Percentiles rank a stretch among this genome's conserved stretches.
Conservation (phyloP, 106 monocot species). For the Dendrobium officinale region DNA sequence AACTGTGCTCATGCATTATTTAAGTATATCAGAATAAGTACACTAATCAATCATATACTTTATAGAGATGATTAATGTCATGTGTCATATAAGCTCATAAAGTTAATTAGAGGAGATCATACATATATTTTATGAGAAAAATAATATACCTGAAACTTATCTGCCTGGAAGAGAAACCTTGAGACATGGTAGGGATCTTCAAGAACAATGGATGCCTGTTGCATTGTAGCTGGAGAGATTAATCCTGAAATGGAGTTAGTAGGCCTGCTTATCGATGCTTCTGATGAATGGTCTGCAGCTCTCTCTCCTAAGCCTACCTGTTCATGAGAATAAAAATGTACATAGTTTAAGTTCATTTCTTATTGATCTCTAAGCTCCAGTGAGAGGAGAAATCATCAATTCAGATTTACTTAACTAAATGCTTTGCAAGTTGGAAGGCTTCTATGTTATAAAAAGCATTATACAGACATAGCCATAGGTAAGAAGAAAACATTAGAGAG, state of each 20-base stretch:
- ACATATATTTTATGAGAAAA: not conserved
- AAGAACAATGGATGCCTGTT: conserved; percentile 47
- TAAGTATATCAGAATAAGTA: too few species aligned
- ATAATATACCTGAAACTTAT: conserved; percentile 26
- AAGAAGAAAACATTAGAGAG: too few species aligned
- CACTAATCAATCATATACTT: too few species aligned
- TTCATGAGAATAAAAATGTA: not conserved
- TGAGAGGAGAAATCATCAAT: not conserved
- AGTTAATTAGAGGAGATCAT: not conserved
- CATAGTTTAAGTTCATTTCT: not conserved
- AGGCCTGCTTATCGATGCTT: conserved; percentile 19
- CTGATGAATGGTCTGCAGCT: not conserved
- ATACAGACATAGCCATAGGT: too few species aligned
- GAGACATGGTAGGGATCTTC: conserved; percentile 54
- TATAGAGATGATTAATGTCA: too few species aligned
- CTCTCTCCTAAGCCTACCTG: too few species aligned
- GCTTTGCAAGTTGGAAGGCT: too few species aligned
- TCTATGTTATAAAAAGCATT: too few species aligned
- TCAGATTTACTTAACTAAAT: not conserved
- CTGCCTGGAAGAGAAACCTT: conserved; percentile 42
- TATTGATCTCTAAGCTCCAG: not conserved
- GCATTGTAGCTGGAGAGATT: conserved; percentile 31
- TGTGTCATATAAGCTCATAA: not conserved
- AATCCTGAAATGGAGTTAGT: conserved; percentile 50
- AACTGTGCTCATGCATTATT: too few species aligned